phyloP scores from a whole-genome alignment of 768 basidiomycete species.

The Boletus vermiculosoides region DNA sequence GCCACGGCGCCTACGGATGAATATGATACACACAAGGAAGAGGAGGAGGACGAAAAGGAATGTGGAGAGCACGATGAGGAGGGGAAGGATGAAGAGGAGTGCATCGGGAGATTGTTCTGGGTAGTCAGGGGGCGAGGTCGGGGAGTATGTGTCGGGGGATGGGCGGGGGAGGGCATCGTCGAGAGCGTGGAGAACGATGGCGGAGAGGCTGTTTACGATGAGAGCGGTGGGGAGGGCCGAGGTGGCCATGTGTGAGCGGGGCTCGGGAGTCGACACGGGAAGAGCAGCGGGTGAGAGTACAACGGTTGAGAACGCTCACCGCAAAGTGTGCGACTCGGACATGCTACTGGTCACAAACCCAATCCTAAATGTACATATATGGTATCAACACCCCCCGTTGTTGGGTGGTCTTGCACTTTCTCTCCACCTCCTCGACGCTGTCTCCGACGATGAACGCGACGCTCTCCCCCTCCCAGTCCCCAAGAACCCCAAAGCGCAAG shows the following conservation, averaged over 20 bases:
- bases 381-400: constrained; percentile 10
- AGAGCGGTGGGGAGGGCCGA: constrained; percentile 5
- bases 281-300: not conserved
- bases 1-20: constrained; percentile 73
- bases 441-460: constrained; percentile 42
- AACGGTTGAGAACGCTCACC: not conserved
- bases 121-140: constrained; percentile 10
- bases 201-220: constrained; percentile 5
- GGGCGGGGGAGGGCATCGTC: constrained; percentile 1
- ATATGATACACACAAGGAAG: constrained; percentile 86
- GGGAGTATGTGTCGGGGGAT: constrained; percentile 1
- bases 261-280: not conserved
- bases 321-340: not conserved
- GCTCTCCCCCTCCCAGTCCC: constrained; percentile 50
- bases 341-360: constrained; percentile 9
- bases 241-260: constrained; percentile 3
- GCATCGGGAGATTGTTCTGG: constrained; percentile 49
- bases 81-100: constrained; percentile 84
- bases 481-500: constrained; percentile 50
- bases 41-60: constrained; percentile 90
- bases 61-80: constrained; percentile 90
- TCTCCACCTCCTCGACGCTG: not conserved
- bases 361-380: constrained; percentile 13
- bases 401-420: constrained; percentile 11
- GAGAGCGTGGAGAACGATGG: constrained; percentile 6